Percentiles rank a stretch among this genome's conserved stretches.
phyloP scores from a whole-genome alignment of 2,329 filamentous ascomycete species.

The Claviceps arundinis region DNA sequence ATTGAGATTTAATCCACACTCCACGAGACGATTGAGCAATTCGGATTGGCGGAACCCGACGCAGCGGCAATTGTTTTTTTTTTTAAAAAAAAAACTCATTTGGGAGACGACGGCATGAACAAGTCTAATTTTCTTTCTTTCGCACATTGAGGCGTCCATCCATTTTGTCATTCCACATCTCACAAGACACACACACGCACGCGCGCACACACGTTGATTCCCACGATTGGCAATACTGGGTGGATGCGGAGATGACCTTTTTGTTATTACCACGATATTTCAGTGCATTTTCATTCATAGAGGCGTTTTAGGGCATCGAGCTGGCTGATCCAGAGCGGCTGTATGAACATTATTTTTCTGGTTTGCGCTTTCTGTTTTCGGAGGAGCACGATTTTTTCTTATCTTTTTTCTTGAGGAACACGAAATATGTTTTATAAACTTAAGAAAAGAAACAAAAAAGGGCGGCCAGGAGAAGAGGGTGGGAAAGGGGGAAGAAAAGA shows the following conservation, averaged over 20 bases:
- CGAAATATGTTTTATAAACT: too few relatives aligned
- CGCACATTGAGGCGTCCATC: not conserved
- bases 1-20: conserved; percentile 38
- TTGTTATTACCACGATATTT: not conserved
- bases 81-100: too few relatives aligned
- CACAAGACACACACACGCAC: too few relatives aligned
- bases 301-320: not conserved
- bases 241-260: not conserved
- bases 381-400: not conserved
- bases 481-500: too few relatives aligned
- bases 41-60: not conserved
- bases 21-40: not conserved
- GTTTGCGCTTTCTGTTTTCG: not conserved
- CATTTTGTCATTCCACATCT: not conserved
- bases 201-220: too few relatives aligned
- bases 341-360: not conserved
- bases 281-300: not conserved
- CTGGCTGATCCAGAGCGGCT: not conserved
- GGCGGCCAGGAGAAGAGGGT: too few relatives aligned
- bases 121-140: conserved; percentile 7
- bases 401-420: not conserved
- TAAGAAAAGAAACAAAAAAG: too few relatives aligned
- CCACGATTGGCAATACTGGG: not conserved
- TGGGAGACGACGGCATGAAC: conserved; percentile 12
- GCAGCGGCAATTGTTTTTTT: not conserved